phyloP scores from a whole-genome alignment of 2,329 filamentous ascomycete species.

The Fusarium phyllophilum region DNA sequence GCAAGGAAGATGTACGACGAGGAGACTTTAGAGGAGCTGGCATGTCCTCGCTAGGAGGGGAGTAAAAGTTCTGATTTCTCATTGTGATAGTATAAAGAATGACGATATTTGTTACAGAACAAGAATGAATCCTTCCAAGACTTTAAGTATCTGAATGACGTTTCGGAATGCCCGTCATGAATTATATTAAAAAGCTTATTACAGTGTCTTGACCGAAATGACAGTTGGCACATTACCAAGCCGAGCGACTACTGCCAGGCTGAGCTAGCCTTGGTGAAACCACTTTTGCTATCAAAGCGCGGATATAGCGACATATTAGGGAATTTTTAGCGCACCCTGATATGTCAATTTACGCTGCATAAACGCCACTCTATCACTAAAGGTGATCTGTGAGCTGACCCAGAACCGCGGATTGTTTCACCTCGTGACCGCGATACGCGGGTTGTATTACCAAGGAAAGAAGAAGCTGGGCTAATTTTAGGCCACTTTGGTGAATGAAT shows the following conservation, averaged over 20 bases:
- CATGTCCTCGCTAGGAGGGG: neutral
- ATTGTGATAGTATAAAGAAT: neutral
- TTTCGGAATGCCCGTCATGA: neutral
- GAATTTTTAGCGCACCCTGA: neutral
- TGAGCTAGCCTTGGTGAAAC: neutral
- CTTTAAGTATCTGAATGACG: neutral
- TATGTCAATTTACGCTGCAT: neutral
- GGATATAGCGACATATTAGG: neutral
- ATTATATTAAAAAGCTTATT: neutral
- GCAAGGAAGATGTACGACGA: neutral
- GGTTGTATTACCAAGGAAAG: neutral
- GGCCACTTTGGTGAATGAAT: fast-evolving
- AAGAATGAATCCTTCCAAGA: neutral
- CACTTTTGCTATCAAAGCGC: neutral
- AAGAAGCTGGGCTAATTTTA: neutral
- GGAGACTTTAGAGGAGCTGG: neutral
- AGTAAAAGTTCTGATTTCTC: neutral
- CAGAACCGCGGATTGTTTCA: neutral
- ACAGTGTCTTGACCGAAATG: neutral
- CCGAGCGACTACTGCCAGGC: neutral
- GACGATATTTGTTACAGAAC: neutral
- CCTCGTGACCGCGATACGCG: neutral
- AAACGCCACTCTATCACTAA: neutral
- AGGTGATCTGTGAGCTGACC: neutral
- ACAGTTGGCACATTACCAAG: neutral